These are phyloP conservation scores for Microcos paniculata DNA, from an alignment of 345 rosid genomes.

Conservation along the genomic window DNA sequence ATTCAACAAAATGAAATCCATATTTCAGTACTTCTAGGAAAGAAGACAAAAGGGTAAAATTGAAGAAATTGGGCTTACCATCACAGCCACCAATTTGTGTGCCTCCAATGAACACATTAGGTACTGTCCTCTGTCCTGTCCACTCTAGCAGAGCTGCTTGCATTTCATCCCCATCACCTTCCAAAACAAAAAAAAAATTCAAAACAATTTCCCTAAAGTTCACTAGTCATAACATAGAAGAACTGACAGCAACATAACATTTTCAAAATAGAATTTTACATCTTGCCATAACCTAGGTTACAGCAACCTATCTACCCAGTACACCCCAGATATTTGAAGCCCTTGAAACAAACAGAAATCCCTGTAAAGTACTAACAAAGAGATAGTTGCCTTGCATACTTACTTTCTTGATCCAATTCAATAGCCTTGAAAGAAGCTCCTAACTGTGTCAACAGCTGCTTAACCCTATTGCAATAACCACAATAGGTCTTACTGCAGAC, in stretches of 20 bases:
- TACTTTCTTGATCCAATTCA: conserved; percentile 52
- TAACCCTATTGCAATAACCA: conserved; percentile 57
- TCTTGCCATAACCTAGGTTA: too few species aligned
- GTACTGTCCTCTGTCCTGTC: conserved; percentile 41
- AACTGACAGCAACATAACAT: too few species aligned
- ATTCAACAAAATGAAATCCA: too few species aligned
- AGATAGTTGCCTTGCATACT: neutral
- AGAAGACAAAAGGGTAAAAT: neutral
- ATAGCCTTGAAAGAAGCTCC: conserved; percentile 47
- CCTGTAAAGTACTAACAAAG: neutral
- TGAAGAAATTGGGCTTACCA: conserved; percentile 20
- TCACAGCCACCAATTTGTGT: conserved; percentile 41
- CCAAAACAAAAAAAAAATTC: neutral
- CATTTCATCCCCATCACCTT: conserved; percentile 40
- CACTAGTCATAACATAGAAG: too few species aligned
- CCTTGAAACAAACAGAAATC: neutral
- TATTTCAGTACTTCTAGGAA: too few species aligned
- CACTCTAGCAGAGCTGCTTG: conserved; percentile 35
- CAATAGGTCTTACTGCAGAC: conserved; percentile 67
- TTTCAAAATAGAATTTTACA: too few species aligned
- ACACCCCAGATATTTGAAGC: too few species aligned
- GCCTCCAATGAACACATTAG: conserved; percentile 42
- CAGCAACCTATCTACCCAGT: too few species aligned
- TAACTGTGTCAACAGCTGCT: conserved; percentile 53
- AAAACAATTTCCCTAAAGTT: neutral